Base-by-base conservation (phyloP, 1,284 basidiomycete genomes). In the Bondarzewia mesenterica region DNA sequence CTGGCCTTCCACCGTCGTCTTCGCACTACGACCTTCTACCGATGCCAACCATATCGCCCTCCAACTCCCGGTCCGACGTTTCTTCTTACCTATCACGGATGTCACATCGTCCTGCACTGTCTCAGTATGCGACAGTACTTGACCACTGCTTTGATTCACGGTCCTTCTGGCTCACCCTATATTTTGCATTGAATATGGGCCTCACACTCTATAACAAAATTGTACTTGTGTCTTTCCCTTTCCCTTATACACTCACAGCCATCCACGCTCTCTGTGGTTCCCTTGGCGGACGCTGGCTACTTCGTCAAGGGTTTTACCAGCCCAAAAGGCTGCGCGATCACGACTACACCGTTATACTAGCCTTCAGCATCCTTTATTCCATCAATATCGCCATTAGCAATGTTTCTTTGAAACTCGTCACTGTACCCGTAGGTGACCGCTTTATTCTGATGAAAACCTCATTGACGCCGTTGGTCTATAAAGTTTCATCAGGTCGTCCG, bases 401-500 rank as follows among this genome's bases (percentile, higher is more conserved):
- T 65, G 70, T 92, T 18, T 93, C 89, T 2, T 71, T 96, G 18
- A 77, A 88, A 54, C 72, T 96, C 22, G 93, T 96, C 42, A 93
- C 93, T 7, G 82, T 96, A 4, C 93, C 93, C 1, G 91, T 93
- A 53, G 59, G 89, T 80, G 6, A 10, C 15, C 23, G 7, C 32
- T 21, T 2, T 47, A 21, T 27, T 20, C 27, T 40, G 21, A 37
- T 21, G 37, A 7, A 16, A 41, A 23, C 20, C 20, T 36, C 42
- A 2, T 49, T 44, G 26, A 42, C 48, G 52, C 18, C 38, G 36
- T 40, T 21, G 26, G 20, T 16, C 42, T 0, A 56, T 4, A 10
- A 32, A 93, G 89, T 93, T 96, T 59, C 93, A 97, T 63, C 93
- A 96, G 72, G 91, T 96, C 46, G 83, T 96, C 27, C 85, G 93